Percentiles rank a stretch among this genome's conserved stretches.
Evolutionary conservation across 441 rosid genomes (phyloP).

Genomic region (Euphorbia corollata): DNA sequence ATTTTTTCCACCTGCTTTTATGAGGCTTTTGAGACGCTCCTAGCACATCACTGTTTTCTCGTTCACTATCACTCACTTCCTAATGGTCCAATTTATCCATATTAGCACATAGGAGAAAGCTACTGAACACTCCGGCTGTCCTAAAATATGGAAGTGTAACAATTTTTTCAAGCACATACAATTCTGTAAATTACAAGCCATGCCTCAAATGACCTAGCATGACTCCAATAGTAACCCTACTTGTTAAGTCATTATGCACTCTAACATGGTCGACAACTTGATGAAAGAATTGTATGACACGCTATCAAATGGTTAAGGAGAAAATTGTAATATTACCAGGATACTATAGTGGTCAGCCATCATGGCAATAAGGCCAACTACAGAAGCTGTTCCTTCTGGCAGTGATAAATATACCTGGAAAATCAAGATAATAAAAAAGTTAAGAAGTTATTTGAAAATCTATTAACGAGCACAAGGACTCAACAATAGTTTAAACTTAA

Average conservation of each 20-base stretch:
- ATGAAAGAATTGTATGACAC: not conserved
- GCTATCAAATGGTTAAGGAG: not conserved
- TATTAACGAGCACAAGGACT: not conserved
- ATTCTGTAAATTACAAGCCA: not conserved
- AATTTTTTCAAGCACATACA: not conserved
- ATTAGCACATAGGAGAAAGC: conserved; percentile 9
- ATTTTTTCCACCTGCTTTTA: conserved; percentile 56
- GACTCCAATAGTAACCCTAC: not conserved
- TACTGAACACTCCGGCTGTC: conserved; percentile 8
- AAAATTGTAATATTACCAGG: conserved; percentile 45
- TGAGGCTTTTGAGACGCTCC: conserved; percentile 36
- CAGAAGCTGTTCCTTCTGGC: conserved; percentile 91
- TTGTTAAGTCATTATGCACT: not conserved
- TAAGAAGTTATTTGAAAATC: not conserved
- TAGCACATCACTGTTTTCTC: conserved; percentile 50
- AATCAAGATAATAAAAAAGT: not conserved
- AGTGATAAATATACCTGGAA: conserved; percentile 89
- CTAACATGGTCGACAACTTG: not conserved
- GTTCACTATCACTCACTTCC: conserved; percentile 74
- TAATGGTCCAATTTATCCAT: conserved; percentile 24
- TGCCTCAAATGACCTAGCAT: conserved; percentile 5
- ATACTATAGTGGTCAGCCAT: conserved; percentile 90
- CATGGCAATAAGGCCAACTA: conserved; percentile 93
- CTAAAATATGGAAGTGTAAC: conserved; percentile 1
- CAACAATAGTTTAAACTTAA: not conserved